These are phyloP conservation scores for Tetratostichococcus sp. DNA, from an alignment of 139 green algal species.

Conservation along the genomic window DNA sequence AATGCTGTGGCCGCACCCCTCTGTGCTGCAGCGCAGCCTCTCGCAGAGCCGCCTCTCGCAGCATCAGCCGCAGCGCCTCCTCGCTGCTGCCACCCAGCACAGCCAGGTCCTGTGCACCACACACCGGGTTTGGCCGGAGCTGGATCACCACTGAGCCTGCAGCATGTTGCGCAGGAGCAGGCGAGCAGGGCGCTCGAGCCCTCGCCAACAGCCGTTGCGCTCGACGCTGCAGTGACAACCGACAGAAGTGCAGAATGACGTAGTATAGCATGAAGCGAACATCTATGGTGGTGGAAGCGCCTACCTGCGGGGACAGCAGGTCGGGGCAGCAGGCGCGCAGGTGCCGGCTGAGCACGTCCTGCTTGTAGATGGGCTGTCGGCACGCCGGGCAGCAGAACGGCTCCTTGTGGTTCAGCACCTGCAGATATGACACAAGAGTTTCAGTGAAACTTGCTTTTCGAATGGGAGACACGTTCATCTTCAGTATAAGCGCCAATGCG, in stretches of 20 bases:
- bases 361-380: slow-evolving; percentile 24
- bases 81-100: not conserved
- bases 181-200: too few species aligned
- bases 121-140: not conserved
- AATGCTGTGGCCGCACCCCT: not conserved
- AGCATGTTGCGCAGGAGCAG: too few species aligned
- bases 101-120: not conserved
- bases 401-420: not conserved
- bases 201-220: too few species aligned
- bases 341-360: slow-evolving; percentile 21
- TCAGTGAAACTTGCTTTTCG: too few species aligned
- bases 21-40: not conserved
- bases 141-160: too few species aligned
- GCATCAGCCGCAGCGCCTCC: not conserved
- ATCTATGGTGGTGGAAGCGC: too few species aligned
- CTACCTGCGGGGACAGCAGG: slow-evolving; percentile 10
- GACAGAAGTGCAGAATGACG: too few species aligned
- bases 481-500: too few species aligned
- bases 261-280: too few species aligned
- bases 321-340: slow-evolving; percentile 39
- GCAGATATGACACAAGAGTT: too few species aligned
- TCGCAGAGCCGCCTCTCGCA: not conserved
- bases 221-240: too few species aligned
- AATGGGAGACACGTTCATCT: too few species aligned
- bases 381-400: slow-evolving; percentile 34